Evolutionary conservation across 148 eudicot species (phyloP).

Genomic region (Cornus kousa): DNA sequence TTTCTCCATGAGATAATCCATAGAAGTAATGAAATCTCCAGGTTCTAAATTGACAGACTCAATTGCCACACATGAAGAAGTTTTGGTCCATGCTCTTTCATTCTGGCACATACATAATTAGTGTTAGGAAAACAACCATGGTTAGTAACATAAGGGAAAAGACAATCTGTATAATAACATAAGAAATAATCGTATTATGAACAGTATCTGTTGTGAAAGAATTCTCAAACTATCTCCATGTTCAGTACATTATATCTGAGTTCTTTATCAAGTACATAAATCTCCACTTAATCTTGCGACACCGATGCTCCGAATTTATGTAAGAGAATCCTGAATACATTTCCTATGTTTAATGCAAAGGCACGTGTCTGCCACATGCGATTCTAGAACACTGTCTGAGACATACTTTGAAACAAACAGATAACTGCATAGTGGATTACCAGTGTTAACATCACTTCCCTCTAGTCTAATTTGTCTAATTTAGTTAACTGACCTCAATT

Average conservation of each 20-base stretch:
- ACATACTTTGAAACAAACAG: neutral
- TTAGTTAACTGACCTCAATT: neutral
- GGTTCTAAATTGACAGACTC: conserved; percentile 65
- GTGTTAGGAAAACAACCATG: neutral
- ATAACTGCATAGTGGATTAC: neutral
- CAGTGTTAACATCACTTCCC: neutral
- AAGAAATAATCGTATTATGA: neutral
- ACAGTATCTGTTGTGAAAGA: neutral
- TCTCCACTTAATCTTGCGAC: neutral
- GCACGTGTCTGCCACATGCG: no score
- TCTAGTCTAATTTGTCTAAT: neutral
- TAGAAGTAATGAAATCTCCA: conserved; percentile 72
- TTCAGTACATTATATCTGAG: neutral
- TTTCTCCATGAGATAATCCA: conserved; percentile 95
- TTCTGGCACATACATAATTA: conserved; percentile 39
- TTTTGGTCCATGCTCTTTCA: conserved; percentile 51
- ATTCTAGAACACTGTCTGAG: neutral
- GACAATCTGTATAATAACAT: neutral
- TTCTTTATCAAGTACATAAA: conserved; percentile 1
- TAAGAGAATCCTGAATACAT: neutral
- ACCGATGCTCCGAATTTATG: neutral
- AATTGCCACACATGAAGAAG: conserved; percentile 33
- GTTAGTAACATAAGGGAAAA: neutral
- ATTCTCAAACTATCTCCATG: neutral
- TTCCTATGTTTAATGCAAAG: neutral